phyloP scores from a whole-genome alignment of 2,329 filamentous ascomycete genomes.

The Aureobasidium lini region DNA sequence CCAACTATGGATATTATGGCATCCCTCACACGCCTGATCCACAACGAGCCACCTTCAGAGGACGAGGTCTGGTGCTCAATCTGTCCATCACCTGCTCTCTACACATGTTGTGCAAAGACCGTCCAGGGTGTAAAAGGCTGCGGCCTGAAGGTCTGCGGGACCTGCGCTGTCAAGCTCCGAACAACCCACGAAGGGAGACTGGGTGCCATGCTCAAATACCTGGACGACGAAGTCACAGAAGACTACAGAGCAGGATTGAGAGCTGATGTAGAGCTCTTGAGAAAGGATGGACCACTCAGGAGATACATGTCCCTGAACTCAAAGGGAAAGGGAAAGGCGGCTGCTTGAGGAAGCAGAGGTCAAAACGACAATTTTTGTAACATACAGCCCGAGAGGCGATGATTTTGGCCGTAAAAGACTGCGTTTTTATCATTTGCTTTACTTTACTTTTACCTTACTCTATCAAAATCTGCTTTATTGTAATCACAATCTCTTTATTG shows the following conservation, averaged over 20 bases:
- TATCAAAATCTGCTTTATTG: too few species aligned
- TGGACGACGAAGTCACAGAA: conserved; percentile 16
- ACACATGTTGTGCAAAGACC: conserved; percentile 23
- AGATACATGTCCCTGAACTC: conserved; percentile 20
- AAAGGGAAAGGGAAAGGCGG: too few species aligned
- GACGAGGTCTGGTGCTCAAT: conserved; percentile 33
- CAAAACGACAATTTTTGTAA: too few species aligned
- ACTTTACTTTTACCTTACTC: too few species aligned
- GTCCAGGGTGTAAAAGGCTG: conserved; percentile 19
- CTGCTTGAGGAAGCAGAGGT: too few species aligned
- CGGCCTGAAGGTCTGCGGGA: conserved; percentile 27
- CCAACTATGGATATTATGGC: neutral
- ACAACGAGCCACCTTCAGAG: conserved; percentile 5
- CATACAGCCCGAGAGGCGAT: too few species aligned
- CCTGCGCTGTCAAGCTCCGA: conserved; percentile 21
- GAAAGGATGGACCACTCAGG: conserved; percentile 25
- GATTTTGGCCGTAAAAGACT: too few species aligned
- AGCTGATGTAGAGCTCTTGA: conserved; percentile 30
- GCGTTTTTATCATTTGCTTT: too few species aligned
- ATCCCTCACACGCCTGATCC: conserved; percentile 17
- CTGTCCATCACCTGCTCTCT: conserved; percentile 33
- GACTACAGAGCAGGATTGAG: conserved; percentile 22
- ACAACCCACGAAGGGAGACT: conserved; percentile 20
- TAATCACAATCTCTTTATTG: too few species aligned
- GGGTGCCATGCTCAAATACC: conserved; percentile 19